Evolutionary conservation across 768 basidiomycete species (phyloP).

Genomic region (Mycena capillaripes): DNA sequence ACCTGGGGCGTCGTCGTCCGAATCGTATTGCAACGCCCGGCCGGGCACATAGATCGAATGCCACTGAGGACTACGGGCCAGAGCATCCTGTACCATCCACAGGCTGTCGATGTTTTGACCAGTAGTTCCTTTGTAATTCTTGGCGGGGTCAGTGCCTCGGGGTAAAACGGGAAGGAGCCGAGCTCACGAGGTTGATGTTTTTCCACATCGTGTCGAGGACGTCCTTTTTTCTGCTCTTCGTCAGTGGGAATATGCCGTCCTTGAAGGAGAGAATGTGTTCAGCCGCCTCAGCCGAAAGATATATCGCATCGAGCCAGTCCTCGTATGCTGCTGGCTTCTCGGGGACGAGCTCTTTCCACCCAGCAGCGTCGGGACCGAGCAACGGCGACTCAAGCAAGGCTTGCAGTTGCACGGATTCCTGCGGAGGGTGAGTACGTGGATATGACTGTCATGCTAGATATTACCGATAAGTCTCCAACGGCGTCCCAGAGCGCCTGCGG

Average conservation of each 20-base stretch:
- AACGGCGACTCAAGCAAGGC: conserved; percentile 75
- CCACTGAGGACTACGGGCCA: conserved; percentile 73
- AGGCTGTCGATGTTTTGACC: conserved; percentile 72
- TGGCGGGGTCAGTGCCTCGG: conserved; percentile 25
- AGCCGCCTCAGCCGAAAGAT: conserved; percentile 71
- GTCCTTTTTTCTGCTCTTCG: conserved; percentile 62
- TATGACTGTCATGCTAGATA: conserved; percentile 24
- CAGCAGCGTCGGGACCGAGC: conserved; percentile 66
- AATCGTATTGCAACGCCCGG: conserved; percentile 35
- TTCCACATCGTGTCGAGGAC: conserved; percentile 77
- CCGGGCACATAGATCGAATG: conserved; percentile 55
- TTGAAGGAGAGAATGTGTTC: conserved; percentile 64
- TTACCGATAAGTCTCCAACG: conserved; percentile 84
- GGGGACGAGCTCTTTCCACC: conserved; percentile 64
- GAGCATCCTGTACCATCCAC: conserved; percentile 71
- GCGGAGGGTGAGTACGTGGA: conserved; percentile 11
- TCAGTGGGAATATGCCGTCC: conserved; percentile 70
- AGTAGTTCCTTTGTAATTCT: conserved; percentile 73
- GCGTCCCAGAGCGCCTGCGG: conserved; percentile 87
- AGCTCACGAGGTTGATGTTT: conserved; percentile 68
- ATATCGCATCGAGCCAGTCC: conserved; percentile 78
- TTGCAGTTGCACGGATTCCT: conserved; percentile 78
- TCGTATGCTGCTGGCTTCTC: conserved; percentile 74
- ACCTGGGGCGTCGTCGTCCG: conserved; percentile 40
- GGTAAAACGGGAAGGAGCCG: background rate